Base-by-base conservation (phyloP, 2,329 filamentous ascomycete species). In the Paraconiothyrium brasiliense region DNA sequence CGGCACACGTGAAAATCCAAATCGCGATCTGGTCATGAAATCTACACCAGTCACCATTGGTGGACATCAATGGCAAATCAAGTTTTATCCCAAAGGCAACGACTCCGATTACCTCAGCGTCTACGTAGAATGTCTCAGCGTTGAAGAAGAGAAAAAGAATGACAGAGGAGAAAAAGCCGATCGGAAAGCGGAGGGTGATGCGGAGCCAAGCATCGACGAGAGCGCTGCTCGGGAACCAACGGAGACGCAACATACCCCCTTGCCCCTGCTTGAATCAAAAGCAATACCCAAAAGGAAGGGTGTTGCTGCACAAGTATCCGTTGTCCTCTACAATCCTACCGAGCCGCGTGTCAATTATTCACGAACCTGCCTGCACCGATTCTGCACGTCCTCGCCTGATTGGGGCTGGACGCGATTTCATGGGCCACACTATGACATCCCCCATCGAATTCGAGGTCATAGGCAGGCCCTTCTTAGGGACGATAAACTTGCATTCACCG, bases 331-430 rank as follows among this genome's bases (percentile, higher is more conserved):
- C 79, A 90, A 90, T 63, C 87, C 87, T 0, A 79, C 82, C 30
- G 87, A 89, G 67, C 87, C 87, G 49, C 83, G 86, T 7, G 86
- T 86, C 4, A 82, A 86, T 60, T 84, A 84, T 71, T 83, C 82
- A 68, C 82, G 85, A 58, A 84, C 83, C 13, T 86, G 85, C 46
- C 81, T 83, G 50, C 86, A 89, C 72, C 85, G 87, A 58, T 90
- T 88, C 75, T 85, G 84, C 67, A 81, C 82, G 35, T 80, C 84
- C 55, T 86, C 85, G 46, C 76, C 86, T 13, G 87, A 90, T 67
- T 89, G 86, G 83, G 87, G 87, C 2, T 89, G 87, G 86, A 86
- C 85, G 37, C 84, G 87, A 60, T 89, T 88, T 71, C 83, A 85
- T 67, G 84, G 84, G 6, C 85, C 85, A 4, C 86, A 85, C 76